Evolutionary conservation across 1,139 yeast genomes (phyloP).

Genomic region (Geotrichum klebahnii): DNA sequence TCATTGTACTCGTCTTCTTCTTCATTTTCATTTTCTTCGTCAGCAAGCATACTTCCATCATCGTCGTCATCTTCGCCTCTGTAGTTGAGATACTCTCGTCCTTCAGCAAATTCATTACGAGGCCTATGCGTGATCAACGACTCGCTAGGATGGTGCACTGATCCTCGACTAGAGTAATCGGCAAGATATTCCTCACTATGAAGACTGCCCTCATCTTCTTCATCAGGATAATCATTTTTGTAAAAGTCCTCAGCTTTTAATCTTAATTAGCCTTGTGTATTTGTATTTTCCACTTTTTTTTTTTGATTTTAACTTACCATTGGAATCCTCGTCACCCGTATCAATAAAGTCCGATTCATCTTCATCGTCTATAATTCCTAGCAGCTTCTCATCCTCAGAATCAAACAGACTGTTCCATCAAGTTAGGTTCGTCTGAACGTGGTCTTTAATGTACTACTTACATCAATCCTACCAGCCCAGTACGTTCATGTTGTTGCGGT

Average conservation of each 20-base stretch:
- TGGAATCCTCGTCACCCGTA: constrained; percentile 70
- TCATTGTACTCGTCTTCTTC: constrained; percentile 7
- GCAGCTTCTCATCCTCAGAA: constrained; percentile 53
- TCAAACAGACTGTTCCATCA: constrained; percentile 37
- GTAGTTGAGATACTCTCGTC: constrained; percentile 11
- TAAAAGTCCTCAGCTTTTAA: constrained; percentile 70
- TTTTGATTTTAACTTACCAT: constrained; percentile 42
- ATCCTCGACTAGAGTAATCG: constrained; percentile 1
- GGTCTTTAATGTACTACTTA: too few species aligned
- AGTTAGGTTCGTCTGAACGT: background rate
- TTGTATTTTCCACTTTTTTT: background rate
- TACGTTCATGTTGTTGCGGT: constrained; percentile 18
- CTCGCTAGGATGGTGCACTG: background rate
- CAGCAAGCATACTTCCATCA: too few species aligned
- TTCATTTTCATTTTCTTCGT: constrained; percentile 17
- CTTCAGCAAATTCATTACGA: constrained; percentile 6
- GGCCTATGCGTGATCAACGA: background rate
- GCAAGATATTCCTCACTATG: constrained; percentile 2
- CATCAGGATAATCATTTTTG: constrained; percentile 87
- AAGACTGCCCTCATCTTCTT: constrained; percentile 22
- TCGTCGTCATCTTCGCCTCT: constrained; percentile 23
- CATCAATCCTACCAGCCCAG: constrained; percentile 38
- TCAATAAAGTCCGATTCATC: constrained; percentile 41
- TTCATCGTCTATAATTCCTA: constrained; percentile 43
- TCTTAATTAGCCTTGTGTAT: constrained; percentile 13